Evolutionary conservation across 768 basidiomycete species (phyloP), one percentile per base, ranked within the genome.

Genomic region (Hemileccinum rubropunctum): DNA sequence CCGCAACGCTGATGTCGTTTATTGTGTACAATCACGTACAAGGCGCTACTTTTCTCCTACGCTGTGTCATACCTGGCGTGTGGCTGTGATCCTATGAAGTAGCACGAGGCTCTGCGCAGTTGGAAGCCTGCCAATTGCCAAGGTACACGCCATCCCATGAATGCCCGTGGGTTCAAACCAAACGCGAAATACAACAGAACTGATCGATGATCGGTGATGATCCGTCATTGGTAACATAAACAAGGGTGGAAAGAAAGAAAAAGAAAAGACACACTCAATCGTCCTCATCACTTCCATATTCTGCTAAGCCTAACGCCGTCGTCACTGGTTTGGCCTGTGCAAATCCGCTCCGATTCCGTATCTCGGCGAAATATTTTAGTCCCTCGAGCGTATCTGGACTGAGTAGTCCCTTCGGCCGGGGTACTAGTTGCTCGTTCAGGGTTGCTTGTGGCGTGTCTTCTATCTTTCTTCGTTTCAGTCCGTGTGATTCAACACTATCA

Each of bases 301-400:
- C 87, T 14, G 68, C 85, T 21, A 93, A 72, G 6, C 79, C 86
- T 14, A 90, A 68, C 2, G 82, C 82, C 32, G 73, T 64, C 6
- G 71, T 63, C 45, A 42, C 50, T 34, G 50, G 41, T 45, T 68
- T 60, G 12, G 73, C 63, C 45, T 70, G 42, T 3, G 6, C 23
- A 18, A 27, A 33, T 23, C 78, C 84, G 54, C 83, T 84, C 55
- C 82, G 74, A 71, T 84, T 82, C 53, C 86, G 80, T 56, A 98
- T 84, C 67, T 93, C 87, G 8, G 94, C 85, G 63, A 97, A 93
- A 62, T 91, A 95, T 65, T 86, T 90, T 43, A 99, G 70, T 41
- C 93, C 88, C 59, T 95, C 91, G 21, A 98, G 65, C 11, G 95
- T 89, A 59, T 95, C 93, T 5, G 83, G 77, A 49, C 76, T 91